These are phyloP conservation scores for Backusella morwellensis DNA, from an alignment of 192 early-diverging fungal species.

Conservation along the genomic window DNA sequence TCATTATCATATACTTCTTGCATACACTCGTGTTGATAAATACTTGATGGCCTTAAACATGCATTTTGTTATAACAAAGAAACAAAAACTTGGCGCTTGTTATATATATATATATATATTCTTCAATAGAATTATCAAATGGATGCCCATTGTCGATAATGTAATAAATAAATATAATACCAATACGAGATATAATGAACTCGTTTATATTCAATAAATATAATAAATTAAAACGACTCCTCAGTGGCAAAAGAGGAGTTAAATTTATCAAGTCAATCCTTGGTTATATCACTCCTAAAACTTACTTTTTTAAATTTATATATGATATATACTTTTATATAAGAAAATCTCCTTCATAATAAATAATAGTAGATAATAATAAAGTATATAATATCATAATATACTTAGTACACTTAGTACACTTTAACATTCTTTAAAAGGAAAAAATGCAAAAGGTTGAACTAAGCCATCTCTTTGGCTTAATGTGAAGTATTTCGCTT, in stretches of 20 bases:
- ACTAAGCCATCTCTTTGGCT: no score
- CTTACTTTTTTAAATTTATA: no score
- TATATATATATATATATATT: no score
- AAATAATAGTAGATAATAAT: background rate
- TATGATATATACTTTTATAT: background rate
- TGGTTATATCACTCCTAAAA: background rate
- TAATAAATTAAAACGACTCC: background rate
- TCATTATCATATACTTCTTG: background rate
- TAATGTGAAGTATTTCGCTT: no score
- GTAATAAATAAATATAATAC: background rate
- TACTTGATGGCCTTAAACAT: background rate
- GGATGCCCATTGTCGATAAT: background rate
- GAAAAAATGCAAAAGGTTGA: no score
- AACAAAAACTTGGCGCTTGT: no score
- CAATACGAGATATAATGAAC: background rate
- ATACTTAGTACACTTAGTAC: no score
- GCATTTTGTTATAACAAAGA: background rate
- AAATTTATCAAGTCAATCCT: background rate
- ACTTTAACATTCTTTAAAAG: no score
- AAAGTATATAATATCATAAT: no score
- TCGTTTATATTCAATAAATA: background rate
- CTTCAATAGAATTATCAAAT: background rate
- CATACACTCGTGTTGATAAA: background rate
- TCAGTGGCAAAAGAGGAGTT: background rate
- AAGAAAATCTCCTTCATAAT: background rate